Base-by-base conservation (phyloP, 2,329 filamentous ascomycete species). In the Neophaeococcomyces mojaviensis region DNA sequence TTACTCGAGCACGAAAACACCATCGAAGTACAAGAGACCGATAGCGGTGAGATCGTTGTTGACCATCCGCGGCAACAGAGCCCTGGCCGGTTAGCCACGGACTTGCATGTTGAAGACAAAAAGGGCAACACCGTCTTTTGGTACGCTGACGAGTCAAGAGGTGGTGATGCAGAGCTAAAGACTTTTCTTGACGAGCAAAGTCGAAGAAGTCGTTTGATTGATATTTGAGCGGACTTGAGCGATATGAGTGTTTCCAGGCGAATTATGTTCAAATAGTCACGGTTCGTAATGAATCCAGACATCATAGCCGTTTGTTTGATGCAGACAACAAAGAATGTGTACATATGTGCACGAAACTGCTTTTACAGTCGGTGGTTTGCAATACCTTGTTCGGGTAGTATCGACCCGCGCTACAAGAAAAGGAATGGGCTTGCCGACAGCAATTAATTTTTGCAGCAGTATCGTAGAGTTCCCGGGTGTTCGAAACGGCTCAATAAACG, bases 101-200 rank as follows among this genome's bases (percentile, higher is more conserved):
- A 44, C 20, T 56, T 66, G 22, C 53, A 65, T 1, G 56, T 58
- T 8, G 64, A 77, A 24, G 63, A 70, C 22, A 46, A 39, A 26
- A 46, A 39, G 24, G 43, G 43, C 5, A 39, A 39, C 12, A 46
- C 24, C 7, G 36, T 46, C 3, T 39, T 36, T 32, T 39, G 43
- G 36, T 46, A 46, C 39, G 43, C 43, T 20, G 35, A 46, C 6
- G 35, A 46, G 16, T 12, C 16, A 45, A 33, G 40, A 43, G 40
- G 40, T 34, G 42, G 42, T 13, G 26, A 46, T 39, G 43, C 22
- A 13, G 34, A 46, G 36, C 22, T 46, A 8, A 39, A 22, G 19
- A n/a, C 18, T 10, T 46, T 46, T 18, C 35, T 46, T 2, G 41
- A 44, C 16, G 41, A 37, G 20, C 32, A 44, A 24, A 44, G 18